A percentile compares a stretch with the other conserved stretches of the same genome.
phyloP scores from a whole-genome alignment of 495 filamentous ascomycete genomes.

The Hyaloscypha finlandica region DNA sequence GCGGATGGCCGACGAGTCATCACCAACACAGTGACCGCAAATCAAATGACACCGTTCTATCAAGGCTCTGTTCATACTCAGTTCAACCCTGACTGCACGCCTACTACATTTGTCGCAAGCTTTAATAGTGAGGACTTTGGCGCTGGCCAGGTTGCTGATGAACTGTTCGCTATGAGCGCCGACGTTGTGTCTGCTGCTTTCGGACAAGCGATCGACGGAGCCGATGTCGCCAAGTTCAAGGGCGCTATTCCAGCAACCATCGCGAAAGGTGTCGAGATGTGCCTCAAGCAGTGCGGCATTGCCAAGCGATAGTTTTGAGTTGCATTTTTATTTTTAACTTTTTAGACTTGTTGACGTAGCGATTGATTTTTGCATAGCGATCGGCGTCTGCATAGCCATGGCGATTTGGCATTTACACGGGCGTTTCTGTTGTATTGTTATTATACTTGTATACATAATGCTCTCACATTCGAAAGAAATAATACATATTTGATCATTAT shows the following conservation, averaged over 20 bases:
- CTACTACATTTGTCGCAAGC: slow-evolving; percentile 42
- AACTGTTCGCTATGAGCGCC: slow-evolving; percentile 38
- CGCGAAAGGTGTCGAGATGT: slow-evolving; percentile 30
- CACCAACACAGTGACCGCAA: slow-evolving; percentile 35
- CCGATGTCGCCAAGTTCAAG: slow-evolving; percentile 40
- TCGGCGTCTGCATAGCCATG: neutral
- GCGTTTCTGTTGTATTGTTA: neutral
- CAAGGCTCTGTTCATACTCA: slow-evolving; percentile 49
- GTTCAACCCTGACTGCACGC: slow-evolving; percentile 46
- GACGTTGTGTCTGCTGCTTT: slow-evolving; percentile 40
- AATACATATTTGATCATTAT: neutral
- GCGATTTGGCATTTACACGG: neutral
- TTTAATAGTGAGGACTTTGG: slow-evolving; percentile 47
- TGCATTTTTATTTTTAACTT: neutral
- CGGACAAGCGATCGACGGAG: slow-evolving; percentile 34
- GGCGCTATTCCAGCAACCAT: slow-evolving; percentile 38
- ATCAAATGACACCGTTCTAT: slow-evolving; percentile 46
- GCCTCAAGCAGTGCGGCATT: slow-evolving; percentile 26
- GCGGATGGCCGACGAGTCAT: slow-evolving; percentile 30
- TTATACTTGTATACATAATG: neutral
- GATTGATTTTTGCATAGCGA: neutral
- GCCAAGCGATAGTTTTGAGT: neutral
- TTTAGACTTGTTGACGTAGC: slow-evolving; percentile 1
- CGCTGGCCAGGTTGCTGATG: slow-evolving; percentile 34
- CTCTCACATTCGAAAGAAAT: neutral